These are phyloP conservation scores for Kwoniella mangroviensis DNA, from an alignment of 768 basidiomycete species.

Conservation along the genomic window DNA sequence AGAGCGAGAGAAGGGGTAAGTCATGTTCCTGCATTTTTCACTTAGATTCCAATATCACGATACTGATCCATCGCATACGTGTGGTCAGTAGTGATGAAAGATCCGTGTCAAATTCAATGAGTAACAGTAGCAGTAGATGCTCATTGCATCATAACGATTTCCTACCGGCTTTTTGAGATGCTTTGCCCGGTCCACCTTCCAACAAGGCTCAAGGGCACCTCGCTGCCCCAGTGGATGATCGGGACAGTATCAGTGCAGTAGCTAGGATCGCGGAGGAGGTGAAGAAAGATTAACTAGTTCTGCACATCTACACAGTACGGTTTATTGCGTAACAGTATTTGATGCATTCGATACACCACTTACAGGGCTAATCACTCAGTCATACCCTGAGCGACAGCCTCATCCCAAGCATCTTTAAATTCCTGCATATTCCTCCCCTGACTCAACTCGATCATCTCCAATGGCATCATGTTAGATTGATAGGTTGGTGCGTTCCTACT, in stretches of 20 bases:
- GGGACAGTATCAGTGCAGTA: not conserved
- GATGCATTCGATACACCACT: slow-evolving; percentile 4
- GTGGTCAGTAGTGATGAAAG: too few species aligned
- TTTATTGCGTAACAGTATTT: too few species aligned
- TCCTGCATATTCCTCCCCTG: slow-evolving; percentile 72
- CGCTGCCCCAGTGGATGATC: not conserved
- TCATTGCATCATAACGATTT: not conserved
- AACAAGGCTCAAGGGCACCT: not conserved
- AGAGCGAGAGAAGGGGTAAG: too few species aligned
- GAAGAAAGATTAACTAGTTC: not conserved
- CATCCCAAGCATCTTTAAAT: slow-evolving; percentile 66
- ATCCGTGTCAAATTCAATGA: too few species aligned
- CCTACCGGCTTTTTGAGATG: not conserved
- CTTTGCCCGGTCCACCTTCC: not conserved
- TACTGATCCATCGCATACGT: too few species aligned
- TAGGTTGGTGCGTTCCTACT: slow-evolving; percentile 71
- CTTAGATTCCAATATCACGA: too few species aligned
- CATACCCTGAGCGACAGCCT: slow-evolving; percentile 55
- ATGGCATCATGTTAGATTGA: slow-evolving; percentile 88
- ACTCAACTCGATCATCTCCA: slow-evolving; percentile 82
- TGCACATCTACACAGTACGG: not conserved
- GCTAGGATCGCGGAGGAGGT: not conserved
- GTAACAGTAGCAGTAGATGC: not conserved
- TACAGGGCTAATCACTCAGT: not conserved
- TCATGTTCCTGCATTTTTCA: too few species aligned